phyloP scores from a whole-genome alignment of 768 basidiomycete genomes.

The Sporobolomyces pararoseus region DNA sequence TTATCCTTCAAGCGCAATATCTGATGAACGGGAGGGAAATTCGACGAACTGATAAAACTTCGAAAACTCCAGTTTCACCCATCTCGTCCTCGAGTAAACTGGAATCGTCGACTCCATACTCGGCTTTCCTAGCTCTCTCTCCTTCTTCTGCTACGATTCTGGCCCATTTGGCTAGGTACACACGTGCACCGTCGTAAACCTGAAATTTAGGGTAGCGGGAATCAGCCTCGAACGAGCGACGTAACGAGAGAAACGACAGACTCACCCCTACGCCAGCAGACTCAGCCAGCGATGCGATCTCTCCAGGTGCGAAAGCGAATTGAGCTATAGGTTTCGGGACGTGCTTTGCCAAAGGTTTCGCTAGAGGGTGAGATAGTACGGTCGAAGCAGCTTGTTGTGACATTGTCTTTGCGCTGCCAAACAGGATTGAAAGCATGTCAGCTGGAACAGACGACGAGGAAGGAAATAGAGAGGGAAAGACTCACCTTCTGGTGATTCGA shows the following conservation, averaged over 20 bases:
- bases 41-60: slow-evolving; percentile 55
- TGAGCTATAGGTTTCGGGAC: slow-evolving; percentile 89
- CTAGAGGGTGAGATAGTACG: slow-evolving; percentile 89
- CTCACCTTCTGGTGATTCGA: slow-evolving; percentile 70
- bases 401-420: slow-evolving; percentile 46
- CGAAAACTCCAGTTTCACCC: slow-evolving; percentile 73
- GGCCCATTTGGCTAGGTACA: slow-evolving; percentile 96
- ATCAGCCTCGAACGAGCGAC: not conserved
- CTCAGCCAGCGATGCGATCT: slow-evolving; percentile 57
- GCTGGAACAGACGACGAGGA: not conserved
- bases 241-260: not conserved
- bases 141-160: slow-evolving; percentile 91
- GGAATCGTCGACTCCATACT: slow-evolving; percentile 54
- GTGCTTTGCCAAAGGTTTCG: slow-evolving; percentile 92
- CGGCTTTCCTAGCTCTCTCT: slow-evolving; percentile 75
- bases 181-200: slow-evolving; percentile 91
- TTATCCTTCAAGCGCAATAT: no score
- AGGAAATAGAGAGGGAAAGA: not conserved
- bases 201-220: not conserved
- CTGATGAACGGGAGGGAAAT: not conserved
- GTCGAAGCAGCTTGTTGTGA: slow-evolving; percentile 91
- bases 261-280: slow-evolving; percentile 72
- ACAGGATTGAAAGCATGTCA: not conserved
- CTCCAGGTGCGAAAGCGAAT: slow-evolving; percentile 82
- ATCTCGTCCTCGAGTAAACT: slow-evolving; percentile 62